Base-by-base conservation (phyloP, 305 asterid species). In the Fraxinus sp. region DNA sequence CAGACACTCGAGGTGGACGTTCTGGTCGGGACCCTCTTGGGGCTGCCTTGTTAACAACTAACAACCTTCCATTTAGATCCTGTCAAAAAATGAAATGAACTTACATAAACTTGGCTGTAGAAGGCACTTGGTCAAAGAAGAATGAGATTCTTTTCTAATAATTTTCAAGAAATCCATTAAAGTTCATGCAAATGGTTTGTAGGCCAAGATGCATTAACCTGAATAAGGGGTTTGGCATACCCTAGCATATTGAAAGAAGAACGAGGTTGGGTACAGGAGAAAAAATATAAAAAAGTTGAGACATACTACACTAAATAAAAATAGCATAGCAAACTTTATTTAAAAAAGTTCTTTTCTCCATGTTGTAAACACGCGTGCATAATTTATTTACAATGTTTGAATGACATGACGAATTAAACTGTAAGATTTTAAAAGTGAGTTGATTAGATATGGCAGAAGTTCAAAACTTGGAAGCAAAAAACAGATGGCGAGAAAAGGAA, bases 11-110 rank as follows among this genome's bases (percentile, higher is more conserved):
- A 77, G 94, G 90, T 18, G 91, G 39, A 28, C 95, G 94, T 74
- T 91, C 97, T 14, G 98, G 92, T 18, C 87, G 86, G 62, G 94
- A 68, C 85, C 99, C 99, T 88, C 85, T 91, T 52, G 93, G 97
- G 46, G 95, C 89, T 37, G 99, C 97, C 85, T 87, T 95, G 88
- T 90, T 95, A 13, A 96, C 99, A 13, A 90, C 90, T 85, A 96
- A 88, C 80, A 82, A 76, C 77, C 99, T 88, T 39, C 98, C 99
- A 18, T 81, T 80, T 7, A 92, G 14, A 32, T 96, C 97, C 98
- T 96, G 93, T 82, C 84, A 82, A 87, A 77, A 83, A 77, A 33
- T 32, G 46, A 71, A 71, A 33, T 14, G 44, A 71, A 14, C 76
- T 71, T 71, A 32, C 76, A 32, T 10, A 32, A 30, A 71, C 4